Evolutionary conservation across 2,329 filamentous ascomycete genomes (phyloP), one percentile per base, ranked within the genome.

Genomic region (Verticillium zaregamsianum): DNA sequence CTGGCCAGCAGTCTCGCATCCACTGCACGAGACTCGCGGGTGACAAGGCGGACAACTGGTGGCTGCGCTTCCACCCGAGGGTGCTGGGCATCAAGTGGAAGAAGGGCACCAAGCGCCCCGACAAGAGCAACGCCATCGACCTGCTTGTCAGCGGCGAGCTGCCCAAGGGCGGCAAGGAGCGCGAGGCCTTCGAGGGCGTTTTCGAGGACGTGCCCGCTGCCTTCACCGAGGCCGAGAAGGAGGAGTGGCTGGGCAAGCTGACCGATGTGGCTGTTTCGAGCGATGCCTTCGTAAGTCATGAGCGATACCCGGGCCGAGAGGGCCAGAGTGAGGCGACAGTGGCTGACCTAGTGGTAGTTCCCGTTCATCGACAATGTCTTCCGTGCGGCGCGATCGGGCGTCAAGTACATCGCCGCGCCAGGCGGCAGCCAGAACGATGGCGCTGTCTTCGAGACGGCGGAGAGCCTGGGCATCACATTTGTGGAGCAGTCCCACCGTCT

Each of bases 21-120:
- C 95, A 99, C 85, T 99, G 95, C 86, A 99, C 95, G 52, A 90
- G 95, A 67, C 87, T 99, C 59, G 95, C 95, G 12, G 95, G 95
- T 64, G 94, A 98, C 82, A 99, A 99, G 84, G 92, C 93, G 57
- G 95, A 99, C 79, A 97, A 96, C 84, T 98, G 94, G 94, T 99
- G 94, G 95, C 90, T 99, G 84, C 91, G 95, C 71, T 98, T 98
- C 87, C 91, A 97, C 82, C 89, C 92, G 69, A 90, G 92, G 59
- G 91, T 95, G 14, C 84, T 98, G 58, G 84, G 82, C 72, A 90
- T 99, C 75, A 91, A 94, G 82, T 99, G 93, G 92, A 97, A 97
- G 86, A 94, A 95, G 81, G 94, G 95, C 70, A 92, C 91, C 73
- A 98, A 98, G 88, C 88, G 95, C 62, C 86, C 95, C 56, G 94